Base-by-base conservation (phyloP, 441 rosid species). In the Corymbia calophylla region DNA sequence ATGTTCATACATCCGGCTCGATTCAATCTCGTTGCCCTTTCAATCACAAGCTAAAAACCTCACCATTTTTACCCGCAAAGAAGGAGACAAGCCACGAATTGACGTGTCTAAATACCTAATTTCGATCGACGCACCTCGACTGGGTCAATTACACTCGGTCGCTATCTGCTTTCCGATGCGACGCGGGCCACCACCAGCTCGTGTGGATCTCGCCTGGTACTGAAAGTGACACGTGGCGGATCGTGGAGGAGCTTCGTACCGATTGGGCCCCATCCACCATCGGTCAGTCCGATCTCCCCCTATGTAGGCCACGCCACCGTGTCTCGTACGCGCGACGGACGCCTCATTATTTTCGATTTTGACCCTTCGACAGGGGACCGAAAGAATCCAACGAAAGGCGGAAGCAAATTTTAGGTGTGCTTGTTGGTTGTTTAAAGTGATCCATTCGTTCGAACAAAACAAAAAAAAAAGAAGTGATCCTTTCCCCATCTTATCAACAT, bases 1-100 rank as follows among this genome's bases (percentile, higher is more conserved):
- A 17, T 4, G n/a, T 68, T 21, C 80, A 18, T 2, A 18, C 23
- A 5, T 32, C 39, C 5, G 1, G 3, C 29, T 3, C 16, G 1
- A 73, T 35, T 73, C 25, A 15, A 10, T 35, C 48, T 21, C 2
- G 29, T 21, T 16, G 21, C 6, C 9, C 1, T 73, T 35, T 73
- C 29, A 1, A 21, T 5, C 49, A 19, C 49, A 11, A 73, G 82
- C 49, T 25, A 29, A 62, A 62, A 39, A 73, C 15, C 29, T 73
- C 47, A 3, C 80, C 47, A 18, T 5, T 18, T 68, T 32, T 18
- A 39, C 47, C 27, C 13, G 9, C 47, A 3, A 18, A 9, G 25
- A 5, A 1, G 23, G 80, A 68, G 80, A 39, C 82, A 4, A 39
- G 49, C 29, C 23, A 10, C 48, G 14, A 35, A 3, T 70, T 14